Evolutionary conservation across 495 filamentous ascomycete genomes (phyloP), one percentile per base, ranked within the genome.

Genomic region (Penicillium cinerascens): DNA sequence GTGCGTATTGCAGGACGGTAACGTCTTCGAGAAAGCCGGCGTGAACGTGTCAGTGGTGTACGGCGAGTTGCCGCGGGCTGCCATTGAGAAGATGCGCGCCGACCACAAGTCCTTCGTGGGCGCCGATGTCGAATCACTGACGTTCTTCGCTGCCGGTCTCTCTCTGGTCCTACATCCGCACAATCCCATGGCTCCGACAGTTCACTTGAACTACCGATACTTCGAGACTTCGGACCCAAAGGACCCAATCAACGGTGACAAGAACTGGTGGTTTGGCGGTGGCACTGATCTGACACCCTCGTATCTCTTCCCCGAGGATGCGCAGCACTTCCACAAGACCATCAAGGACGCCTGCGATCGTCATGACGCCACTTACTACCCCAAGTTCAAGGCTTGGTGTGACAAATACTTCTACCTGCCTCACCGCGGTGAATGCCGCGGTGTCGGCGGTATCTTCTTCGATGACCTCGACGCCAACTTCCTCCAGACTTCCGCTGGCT

Each of bases 121-220:
- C 46, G 75, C 87, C 6, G 84, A 85, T 38, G 85, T 84, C 18
- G 87, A 92, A 22, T 87, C 80, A 38, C 75, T 99, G 41, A 87
- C 86, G 49, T 99, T 97, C 82, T 99, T 97, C 67, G 93, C 91
- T 17, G 88, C 93, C 1, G 93, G 93, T 3, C 72, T 99, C 39
- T 96, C 91, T 56, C 77, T 97, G 63, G 91, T 99, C 44, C 74
- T 97, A 20, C 93, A 97, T 68, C 93, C 93, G 6, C 73, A 81
- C 29, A 99, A 99, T 71, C 93, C 93, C 22, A 95, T 95, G 86
- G 92, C 92, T 17, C 93, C 93, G 0, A 99, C 93, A 0, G 92
- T 99, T 18, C 93, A 99, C 69, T 78, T 99, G 53, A 99, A 99
- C 77, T 99, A 99, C 77, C 82, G 93, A 3, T 99, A 99, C 75